phyloP scores from a whole-genome alignment of 2,329 filamentous ascomycete genomes.

The Domatiomyces globalis region DNA sequence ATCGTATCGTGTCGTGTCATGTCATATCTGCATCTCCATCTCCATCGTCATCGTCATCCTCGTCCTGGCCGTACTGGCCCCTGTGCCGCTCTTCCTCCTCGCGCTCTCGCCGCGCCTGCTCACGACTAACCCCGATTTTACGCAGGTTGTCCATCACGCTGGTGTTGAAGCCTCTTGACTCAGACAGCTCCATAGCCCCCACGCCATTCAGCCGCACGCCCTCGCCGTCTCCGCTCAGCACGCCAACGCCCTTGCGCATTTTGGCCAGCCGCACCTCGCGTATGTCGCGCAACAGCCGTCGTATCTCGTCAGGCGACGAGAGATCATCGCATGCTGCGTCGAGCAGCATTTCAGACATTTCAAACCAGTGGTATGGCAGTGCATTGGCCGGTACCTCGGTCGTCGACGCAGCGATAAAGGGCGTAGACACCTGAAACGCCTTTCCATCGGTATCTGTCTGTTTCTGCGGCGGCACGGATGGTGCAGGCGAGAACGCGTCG shows the following conservation, averaged over 20 bases:
- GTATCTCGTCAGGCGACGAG: slow-evolving; percentile 55
- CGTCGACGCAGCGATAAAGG: slow-evolving; percentile 65
- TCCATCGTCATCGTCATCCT: slow-evolving; percentile 42
- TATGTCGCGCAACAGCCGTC: slow-evolving; percentile 63
- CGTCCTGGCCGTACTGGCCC: slow-evolving; percentile 38
- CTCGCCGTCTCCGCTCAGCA: slow-evolving; percentile 55
- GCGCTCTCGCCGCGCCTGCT: slow-evolving; percentile 61
- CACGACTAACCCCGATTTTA: slow-evolving; percentile 66
- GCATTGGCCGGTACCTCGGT: slow-evolving; percentile 52
- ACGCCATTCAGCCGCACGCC: slow-evolving; percentile 68
- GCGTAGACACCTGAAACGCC: slow-evolving; percentile 42
- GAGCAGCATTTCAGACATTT: slow-evolving; percentile 74
- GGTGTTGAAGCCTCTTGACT: slow-evolving; percentile 68
- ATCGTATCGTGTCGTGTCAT: slow-evolving; percentile 5
- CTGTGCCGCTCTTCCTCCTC: slow-evolving; percentile 53
- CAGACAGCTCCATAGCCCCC: slow-evolving; percentile 83
- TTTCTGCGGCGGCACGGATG: slow-evolving; percentile 32
- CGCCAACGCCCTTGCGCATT: slow-evolving; percentile 59
- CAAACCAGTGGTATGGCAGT: slow-evolving; percentile 90
- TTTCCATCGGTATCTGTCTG: slow-evolving; percentile 27
- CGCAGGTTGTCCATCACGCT: slow-evolving; percentile 76
- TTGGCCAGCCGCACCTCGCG: slow-evolving; percentile 83
- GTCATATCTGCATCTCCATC: slow-evolving; percentile 25
- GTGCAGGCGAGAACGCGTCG: slow-evolving; percentile 62
- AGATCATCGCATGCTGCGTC: slow-evolving; percentile 77